Conservation (phyloP, 2,329 filamentous ascomycete species). For the Trichoderma sp. region DNA sequence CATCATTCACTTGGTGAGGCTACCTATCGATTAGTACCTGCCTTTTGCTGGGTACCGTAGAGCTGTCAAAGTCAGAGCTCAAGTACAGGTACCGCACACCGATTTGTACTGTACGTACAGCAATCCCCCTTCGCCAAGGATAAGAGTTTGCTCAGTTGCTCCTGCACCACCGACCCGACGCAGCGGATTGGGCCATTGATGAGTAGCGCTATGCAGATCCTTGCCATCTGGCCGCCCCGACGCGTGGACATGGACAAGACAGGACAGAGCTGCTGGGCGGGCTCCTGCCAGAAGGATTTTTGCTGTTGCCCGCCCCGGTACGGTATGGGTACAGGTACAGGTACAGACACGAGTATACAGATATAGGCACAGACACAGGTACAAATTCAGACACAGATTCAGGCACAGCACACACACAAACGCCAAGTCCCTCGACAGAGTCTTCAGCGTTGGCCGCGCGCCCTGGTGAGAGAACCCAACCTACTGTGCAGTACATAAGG, state of each 20-base stretch:
- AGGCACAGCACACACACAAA: no score
- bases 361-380: not conserved
- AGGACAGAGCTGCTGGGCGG: not conserved
- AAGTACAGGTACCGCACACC: no score
- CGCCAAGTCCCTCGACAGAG: not conserved
- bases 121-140: not conserved
- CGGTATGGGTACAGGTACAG: not conserved
- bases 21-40: not conserved
- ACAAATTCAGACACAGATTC: not conserved
- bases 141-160: not conserved
- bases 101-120: not conserved
- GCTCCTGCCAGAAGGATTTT: not conserved
- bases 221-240: conserved; percentile 12
- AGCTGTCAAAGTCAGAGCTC: not conserved
- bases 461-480: not conserved
- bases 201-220: conserved; percentile 3
- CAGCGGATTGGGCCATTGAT: conserved; percentile 16
- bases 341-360: no score
- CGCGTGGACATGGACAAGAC: not conserved
- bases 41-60: no score
- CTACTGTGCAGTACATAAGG: not conserved
- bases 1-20: not conserved
- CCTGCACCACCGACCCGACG: conserved; percentile 15
- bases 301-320: not conserved
- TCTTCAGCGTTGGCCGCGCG: not conserved